A percentile compares a stretch with the other conserved stretches of the same genome.
phyloP scores from a whole-genome alignment of 164 flowering plant genomes.

The Hamamelis virginiana region DNA sequence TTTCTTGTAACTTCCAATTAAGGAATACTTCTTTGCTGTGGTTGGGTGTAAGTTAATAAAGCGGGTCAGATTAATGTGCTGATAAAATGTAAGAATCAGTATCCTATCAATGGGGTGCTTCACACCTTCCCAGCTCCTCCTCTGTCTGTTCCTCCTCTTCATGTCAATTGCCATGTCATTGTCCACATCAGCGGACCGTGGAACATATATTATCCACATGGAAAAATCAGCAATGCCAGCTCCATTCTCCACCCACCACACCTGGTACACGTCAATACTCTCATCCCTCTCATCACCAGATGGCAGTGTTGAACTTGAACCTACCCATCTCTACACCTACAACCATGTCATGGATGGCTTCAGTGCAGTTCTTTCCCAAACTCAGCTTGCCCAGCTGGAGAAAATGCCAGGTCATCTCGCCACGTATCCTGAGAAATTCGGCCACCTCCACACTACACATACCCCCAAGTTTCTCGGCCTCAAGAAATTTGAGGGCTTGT shows the following conservation, averaged over 20 bases:
- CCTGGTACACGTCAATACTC: constrained; percentile 29
- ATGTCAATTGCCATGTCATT: no score
- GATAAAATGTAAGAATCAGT: no score
- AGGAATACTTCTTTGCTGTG: constrained; percentile 42
- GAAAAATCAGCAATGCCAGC: no score
- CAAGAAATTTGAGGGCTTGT: constrained; percentile 19
- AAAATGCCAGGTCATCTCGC: constrained; percentile 13
- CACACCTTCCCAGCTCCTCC: no score
- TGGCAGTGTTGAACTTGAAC: background rate
- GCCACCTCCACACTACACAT: constrained; percentile 18
- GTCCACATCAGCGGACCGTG: no score
- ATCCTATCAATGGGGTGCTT: no score
- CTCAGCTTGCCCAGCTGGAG: background rate
- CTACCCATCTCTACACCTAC: constrained; percentile 32
- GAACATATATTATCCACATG: no score
- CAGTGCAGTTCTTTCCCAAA: constrained; percentile 25
- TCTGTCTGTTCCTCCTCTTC: no score
- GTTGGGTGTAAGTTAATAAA: no score
- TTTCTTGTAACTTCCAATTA: constrained; percentile 28
- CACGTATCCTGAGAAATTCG: background rate
- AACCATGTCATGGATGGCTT: constrained; percentile 36
- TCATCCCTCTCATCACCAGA: constrained; percentile 20
- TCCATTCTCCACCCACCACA: constrained; percentile 8
- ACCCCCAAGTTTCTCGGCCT: constrained; percentile 33
- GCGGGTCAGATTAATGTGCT: constrained; percentile 48